Evolutionary conservation across 306 rosid species (phyloP).

Genomic region (Acacia crassicarpa): DNA sequence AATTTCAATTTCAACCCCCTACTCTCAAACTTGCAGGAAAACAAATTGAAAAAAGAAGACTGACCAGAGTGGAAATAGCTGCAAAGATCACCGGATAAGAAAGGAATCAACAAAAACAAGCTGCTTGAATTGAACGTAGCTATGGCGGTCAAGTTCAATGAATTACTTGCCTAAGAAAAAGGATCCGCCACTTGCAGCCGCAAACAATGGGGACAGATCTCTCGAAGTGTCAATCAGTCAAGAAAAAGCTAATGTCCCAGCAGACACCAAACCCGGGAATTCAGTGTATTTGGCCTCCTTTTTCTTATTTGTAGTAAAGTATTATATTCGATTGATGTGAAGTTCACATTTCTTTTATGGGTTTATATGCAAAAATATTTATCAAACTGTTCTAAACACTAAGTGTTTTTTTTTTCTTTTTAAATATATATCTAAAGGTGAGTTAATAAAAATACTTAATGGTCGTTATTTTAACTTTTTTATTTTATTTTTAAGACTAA

Average conservation of each 20-base stretch:
- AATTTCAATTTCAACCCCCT: not conserved
- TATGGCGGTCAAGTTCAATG: slow-evolving; percentile 45
- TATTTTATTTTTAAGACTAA: too few species aligned
- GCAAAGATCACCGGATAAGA: not conserved
- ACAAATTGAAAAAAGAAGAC: not conserved
- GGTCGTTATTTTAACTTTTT: too few species aligned
- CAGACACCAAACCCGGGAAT: not conserved
- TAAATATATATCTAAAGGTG: too few species aligned
- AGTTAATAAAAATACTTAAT: too few species aligned
- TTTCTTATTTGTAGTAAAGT: not conserved
- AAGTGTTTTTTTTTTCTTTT: too few species aligned
- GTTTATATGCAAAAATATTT: too few species aligned
- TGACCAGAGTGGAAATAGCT: not conserved
- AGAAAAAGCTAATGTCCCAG: not conserved
- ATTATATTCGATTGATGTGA: not conserved
- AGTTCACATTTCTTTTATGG: not conserved
- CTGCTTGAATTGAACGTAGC: not conserved
- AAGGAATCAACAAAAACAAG: not conserved
- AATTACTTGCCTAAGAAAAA: slow-evolving; percentile 11
- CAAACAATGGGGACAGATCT: slow-evolving; percentile 26
- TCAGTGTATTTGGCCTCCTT: not conserved
- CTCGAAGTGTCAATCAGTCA: slow-evolving; percentile 24
- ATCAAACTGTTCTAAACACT: too few species aligned
- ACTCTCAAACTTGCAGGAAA: slow-evolving; percentile 28
- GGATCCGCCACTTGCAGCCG: slow-evolving; percentile 1